Evolutionary conservation across 2,329 filamentous ascomycete genomes (phyloP).

Genomic region (Fusarium sp.): DNA sequence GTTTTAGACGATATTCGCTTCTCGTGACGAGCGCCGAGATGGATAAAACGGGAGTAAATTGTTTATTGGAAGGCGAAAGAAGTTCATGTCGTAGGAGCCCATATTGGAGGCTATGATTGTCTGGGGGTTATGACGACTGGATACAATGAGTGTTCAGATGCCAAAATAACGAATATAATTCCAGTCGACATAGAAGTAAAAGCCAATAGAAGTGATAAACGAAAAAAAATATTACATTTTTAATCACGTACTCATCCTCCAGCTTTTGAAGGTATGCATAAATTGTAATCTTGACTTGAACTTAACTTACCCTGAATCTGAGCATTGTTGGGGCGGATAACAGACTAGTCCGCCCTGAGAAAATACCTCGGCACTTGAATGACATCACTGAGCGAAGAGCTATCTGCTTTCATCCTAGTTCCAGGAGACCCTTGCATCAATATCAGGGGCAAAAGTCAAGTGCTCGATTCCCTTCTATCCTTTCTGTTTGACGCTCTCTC

Average conservation of each 20-base stretch:
- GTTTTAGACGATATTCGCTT: not conserved
- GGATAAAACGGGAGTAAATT: not conserved
- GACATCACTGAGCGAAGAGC: not conserved
- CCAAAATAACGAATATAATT: too few relatives aligned
- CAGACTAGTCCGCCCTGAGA: not conserved
- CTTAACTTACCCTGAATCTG: not conserved
- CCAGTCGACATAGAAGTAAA: not conserved
- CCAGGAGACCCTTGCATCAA: not conserved
- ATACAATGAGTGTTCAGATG: too few relatives aligned
- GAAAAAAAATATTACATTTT: too few relatives aligned
- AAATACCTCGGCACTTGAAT: not conserved
- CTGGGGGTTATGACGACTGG: too few relatives aligned
- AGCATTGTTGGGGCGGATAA: rapidly evolving
- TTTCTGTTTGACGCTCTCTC: not conserved
- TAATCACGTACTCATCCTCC: rapidly evolving
- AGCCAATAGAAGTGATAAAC: not conserved
- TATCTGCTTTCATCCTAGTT: not conserved
- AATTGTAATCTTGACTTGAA: not conserved
- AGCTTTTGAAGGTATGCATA: not conserved
- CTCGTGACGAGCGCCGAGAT: not conserved
- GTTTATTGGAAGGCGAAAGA: not conserved
- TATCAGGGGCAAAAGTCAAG: not conserved
- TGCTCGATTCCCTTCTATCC: not conserved
- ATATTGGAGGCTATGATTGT: too few relatives aligned
- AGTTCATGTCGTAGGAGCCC: not conserved